These are phyloP conservation scores for Micractinium conductrix DNA, from an alignment of 139 green algal species.

Conservation along the genomic window DNA sequence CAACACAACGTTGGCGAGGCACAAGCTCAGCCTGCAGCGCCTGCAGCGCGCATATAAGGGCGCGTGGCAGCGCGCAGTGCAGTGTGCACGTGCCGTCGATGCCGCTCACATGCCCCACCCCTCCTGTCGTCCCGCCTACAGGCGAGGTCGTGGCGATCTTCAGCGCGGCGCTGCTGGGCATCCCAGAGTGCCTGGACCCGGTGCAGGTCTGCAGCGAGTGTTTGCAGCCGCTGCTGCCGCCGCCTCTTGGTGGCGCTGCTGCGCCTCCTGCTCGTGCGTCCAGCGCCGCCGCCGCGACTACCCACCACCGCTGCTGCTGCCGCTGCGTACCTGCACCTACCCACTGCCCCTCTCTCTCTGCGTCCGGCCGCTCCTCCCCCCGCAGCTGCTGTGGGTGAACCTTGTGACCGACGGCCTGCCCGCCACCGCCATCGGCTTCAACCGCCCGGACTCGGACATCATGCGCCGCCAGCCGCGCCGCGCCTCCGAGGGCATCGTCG, in stretches of 20 bases:
- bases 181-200: conserved; percentile 74
- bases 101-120: too few relatives aligned
- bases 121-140: conserved; percentile 53
- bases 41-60: too few relatives aligned
- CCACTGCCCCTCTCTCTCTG: background rate
- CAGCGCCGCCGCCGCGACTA: too few relatives aligned
- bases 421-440: conserved; percentile 97
- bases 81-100: too few relatives aligned
- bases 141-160: conserved; percentile 97
- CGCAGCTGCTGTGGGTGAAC: conserved; percentile 97
- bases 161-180: conserved; percentile 86
- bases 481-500: conserved; percentile 84
- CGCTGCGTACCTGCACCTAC: too few relatives aligned
- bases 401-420: conserved; percentile 97
- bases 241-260: too few relatives aligned
- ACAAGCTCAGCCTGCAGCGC: background rate
- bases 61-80: too few relatives aligned
- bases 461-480: conserved; percentile 71
- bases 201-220: conserved; percentile 40
- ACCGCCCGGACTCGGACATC: conserved; percentile 87
- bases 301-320: too few relatives aligned
- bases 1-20: conserved; percentile 92
- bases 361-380: background rate
- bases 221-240: background rate
- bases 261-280: too few relatives aligned